Evolutionary conservation across 805 yeast species (phyloP), one percentile per base, ranked within the genome.

Genomic region (Yarrowia yakushimensis): DNA sequence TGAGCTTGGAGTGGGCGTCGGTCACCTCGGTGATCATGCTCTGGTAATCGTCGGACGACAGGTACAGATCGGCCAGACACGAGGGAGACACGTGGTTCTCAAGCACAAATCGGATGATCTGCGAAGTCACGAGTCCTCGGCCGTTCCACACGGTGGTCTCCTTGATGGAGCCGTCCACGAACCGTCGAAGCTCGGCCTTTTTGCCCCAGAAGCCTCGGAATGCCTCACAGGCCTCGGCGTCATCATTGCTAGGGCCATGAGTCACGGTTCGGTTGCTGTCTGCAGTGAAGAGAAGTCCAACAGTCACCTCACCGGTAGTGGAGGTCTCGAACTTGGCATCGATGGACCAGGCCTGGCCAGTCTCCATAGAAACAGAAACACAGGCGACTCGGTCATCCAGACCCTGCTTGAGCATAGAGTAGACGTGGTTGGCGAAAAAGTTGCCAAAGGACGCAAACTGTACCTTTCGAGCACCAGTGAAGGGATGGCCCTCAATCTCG

Each of bases 141-240:
- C 50, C 48, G 42, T 31, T 34, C 98, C 98, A 94, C 30, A 91
- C 87, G 63, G 94, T 96, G 72, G 96, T 88, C 74, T 94, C 96
- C 65, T 84, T 86, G 64, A 94, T 91, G 4, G 87, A 79, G 37
- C 97, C 97, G 74, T 94, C 97, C 70, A 89, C 91, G 77, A 93
- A 94, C 72, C 94, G 84, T 78, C 99, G 84, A 63, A 94, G 78
- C 13, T 94, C 89, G 0, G 96, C 85, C 67, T 83, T 86, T 10
- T 81, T 70, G 11, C 97, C 97, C 99, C 99, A 94, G 71, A 94
- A 92, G 6, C 82, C 76, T 67, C 88, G 83, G 77, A 94, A 94
- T 62, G 81, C 79, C 7, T 81, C 76, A n/a, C 85, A 82, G 27
- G 76, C 83, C 15, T 80, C 84, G 25, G 83, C 87, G 39, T 82